Conservation (phyloP, 1,284 basidiomycete species). For the Sporisorium graminicola region DNA sequence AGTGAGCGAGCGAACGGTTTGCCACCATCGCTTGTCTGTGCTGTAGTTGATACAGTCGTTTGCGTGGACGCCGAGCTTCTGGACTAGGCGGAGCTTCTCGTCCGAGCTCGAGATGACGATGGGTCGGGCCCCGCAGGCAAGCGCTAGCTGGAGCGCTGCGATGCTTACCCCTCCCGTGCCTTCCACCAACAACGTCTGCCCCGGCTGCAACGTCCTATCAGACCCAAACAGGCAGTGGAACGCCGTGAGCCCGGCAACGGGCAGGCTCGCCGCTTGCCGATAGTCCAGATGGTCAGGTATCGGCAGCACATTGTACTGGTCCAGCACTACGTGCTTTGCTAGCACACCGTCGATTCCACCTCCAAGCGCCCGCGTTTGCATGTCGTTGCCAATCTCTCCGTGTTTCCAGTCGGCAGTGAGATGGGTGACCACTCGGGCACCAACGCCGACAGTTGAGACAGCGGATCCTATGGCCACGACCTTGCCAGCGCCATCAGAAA, state of each 20-base stretch:
- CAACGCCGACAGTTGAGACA: constrained; percentile 27
- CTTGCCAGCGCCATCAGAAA: constrained; percentile 39
- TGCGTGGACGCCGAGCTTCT: constrained; percentile 23
- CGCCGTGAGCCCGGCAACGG: constrained; percentile 38
- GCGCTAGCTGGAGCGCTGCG: constrained; percentile 41
- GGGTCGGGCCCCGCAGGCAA: constrained; percentile 37
- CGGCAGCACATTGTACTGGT: constrained; percentile 37
- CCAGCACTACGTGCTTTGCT: constrained; percentile 26
- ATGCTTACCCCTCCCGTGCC: constrained; percentile 48
- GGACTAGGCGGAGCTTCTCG: constrained; percentile 31
- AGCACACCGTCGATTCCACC: constrained; percentile 36
- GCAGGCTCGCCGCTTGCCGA: constrained; percentile 32
- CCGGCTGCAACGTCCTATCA: constrained; percentile 30
- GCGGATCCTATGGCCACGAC: constrained; percentile 23
- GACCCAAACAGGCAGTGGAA: constrained; percentile 47
- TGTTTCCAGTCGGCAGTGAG: constrained; percentile 33
- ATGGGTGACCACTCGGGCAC: constrained; percentile 39
- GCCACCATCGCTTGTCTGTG: constrained; percentile 22
- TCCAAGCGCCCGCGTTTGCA: constrained; percentile 37
- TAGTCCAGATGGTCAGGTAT: constrained; percentile 39
- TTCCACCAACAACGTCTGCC: constrained; percentile 40
- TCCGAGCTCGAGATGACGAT: constrained; percentile 47
- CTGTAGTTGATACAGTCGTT: constrained; percentile 48
- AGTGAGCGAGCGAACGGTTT: constrained; percentile 25
- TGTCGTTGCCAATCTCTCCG: constrained; percentile 41